Evolutionary conservation across 805 yeast genomes (phyloP).

Genomic region (Wickerhamiella allomyrinae): DNA sequence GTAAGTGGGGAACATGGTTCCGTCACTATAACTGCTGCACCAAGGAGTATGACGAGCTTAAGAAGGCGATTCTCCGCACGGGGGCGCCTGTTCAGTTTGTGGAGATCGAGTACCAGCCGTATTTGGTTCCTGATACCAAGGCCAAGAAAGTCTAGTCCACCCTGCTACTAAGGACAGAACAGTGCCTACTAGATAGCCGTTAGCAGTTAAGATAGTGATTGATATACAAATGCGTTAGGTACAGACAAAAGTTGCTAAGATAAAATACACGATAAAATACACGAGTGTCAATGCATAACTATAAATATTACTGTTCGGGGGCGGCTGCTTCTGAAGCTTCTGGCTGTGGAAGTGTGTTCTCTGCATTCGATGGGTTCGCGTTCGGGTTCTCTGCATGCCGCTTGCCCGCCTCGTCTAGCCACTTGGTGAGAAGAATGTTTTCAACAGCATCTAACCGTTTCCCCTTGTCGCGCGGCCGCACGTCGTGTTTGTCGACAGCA

Average conservation of each 20-base stretch:
- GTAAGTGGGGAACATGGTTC: slow-evolving; percentile 20
- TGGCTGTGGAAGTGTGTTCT: no score
- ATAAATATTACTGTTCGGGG: no score
- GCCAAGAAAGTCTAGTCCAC: neutral
- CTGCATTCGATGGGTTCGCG: no score
- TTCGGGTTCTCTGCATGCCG: no score
- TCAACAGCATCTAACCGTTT: slow-evolving; percentile 15
- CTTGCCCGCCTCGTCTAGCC: slow-evolving; percentile 13
- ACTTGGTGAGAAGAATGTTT: slow-evolving; percentile 15
- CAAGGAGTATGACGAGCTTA: slow-evolving; percentile 17
- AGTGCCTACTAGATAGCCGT: neutral
- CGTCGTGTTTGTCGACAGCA: slow-evolving; percentile 9
- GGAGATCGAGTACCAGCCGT: slow-evolving; percentile 13
- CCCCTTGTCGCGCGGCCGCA: slow-evolving; percentile 5
- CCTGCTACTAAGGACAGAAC: neutral
- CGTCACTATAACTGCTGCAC: slow-evolving; percentile 17
- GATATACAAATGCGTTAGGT: no score
- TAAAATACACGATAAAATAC: neutral
- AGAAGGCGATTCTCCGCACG: slow-evolving; percentile 12
- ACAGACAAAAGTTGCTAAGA: neutral
- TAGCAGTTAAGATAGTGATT: neutral
- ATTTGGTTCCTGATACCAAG: neutral
- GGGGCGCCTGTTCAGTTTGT: slow-evolving; percentile 16
- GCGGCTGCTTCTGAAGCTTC: no score
- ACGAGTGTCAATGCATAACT: no score